Percentiles rank a stretch among this genome's conserved stretches.
Evolutionary conservation across 2,329 filamentous ascomycete species (phyloP).

Genomic region (Ophiostoma sp.): DNA sequence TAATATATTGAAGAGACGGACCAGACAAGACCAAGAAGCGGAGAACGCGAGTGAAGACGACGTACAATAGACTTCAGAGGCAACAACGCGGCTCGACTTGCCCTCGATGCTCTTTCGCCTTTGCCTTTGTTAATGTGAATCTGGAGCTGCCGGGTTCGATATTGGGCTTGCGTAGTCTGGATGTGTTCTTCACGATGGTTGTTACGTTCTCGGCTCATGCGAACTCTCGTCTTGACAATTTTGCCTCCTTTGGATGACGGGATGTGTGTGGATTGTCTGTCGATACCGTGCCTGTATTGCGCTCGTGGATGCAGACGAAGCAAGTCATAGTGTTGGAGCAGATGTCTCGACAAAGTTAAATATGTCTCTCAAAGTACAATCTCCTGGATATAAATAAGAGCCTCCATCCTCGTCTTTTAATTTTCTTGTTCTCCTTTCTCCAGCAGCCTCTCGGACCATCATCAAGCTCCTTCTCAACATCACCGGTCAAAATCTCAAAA

Average conservation of each 20-base stretch:
- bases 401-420: not conserved
- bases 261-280: not conserved
- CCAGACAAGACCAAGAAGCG: not conserved
- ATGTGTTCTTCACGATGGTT: not conserved
- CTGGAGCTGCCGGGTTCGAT: conserved; percentile 1
- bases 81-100: not conserved
- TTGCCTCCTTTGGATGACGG: not conserved
- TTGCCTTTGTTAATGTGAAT: not conserved
- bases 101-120: not conserved
- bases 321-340: not conserved
- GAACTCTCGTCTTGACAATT: not conserved
- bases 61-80: not conserved
- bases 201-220: not conserved
- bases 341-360: too few relatives aligned
- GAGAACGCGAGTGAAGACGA: not conserved
- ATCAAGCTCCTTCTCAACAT: not conserved
- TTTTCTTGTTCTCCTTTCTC: not conserved
- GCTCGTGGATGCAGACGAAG: not conserved
- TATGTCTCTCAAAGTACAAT: not conserved
- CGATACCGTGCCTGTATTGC: not conserved
- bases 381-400: not conserved
- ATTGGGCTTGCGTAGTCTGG: conserved; percentile 2
- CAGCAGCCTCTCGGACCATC: not conserved
- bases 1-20: not conserved
- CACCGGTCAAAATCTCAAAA: not conserved